These are phyloP conservation scores for Nemania serpens DNA, from an alignment of 2,329 filamentous ascomycete genomes.

Conservation along the genomic window DNA sequence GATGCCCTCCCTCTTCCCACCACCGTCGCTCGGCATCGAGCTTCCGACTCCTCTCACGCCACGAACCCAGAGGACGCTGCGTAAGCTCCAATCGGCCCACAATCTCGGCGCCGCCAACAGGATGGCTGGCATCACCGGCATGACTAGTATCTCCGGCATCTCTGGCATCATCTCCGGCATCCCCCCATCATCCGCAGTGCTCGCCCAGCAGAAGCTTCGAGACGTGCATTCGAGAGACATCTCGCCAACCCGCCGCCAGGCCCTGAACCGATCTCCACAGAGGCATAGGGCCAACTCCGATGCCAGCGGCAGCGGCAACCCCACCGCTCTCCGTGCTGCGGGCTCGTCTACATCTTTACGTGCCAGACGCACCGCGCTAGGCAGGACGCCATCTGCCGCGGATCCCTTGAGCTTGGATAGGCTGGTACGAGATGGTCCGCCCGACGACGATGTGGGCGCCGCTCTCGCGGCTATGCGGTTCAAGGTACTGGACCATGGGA, in stretches of 20 bases:
- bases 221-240: slow-evolving; percentile 39
- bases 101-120: slow-evolving; percentile 60
- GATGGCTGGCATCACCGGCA: slow-evolving; percentile 45
- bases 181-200: slow-evolving; percentile 51
- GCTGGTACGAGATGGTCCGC: slow-evolving; percentile 79
- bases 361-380: slow-evolving; percentile 49
- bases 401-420: slow-evolving; percentile 70
- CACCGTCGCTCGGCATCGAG: slow-evolving; percentile 51
- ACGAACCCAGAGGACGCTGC: slow-evolving; percentile 68
- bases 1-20: slow-evolving; percentile 36
- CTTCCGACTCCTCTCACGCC: slow-evolving; percentile 64
- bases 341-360: slow-evolving; percentile 46
- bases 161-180: background rate
- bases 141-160: background rate
- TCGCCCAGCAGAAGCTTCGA: slow-evolving; percentile 64
- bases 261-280: slow-evolving; percentile 52
- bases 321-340: slow-evolving; percentile 42
- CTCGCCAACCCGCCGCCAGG: slow-evolving; percentile 45
- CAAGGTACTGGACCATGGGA: slow-evolving; percentile 75
- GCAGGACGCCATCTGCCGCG: slow-evolving; percentile 53
- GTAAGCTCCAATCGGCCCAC: slow-evolving; percentile 78
- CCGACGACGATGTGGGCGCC: slow-evolving; percentile 68
- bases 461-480: slow-evolving; percentile 73
- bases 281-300: slow-evolving; percentile 76
- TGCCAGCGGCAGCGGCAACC: slow-evolving; percentile 49